Conservation (phyloP, 1,284 basidiomycete genomes). For the Rhodotorula sp. region DNA sequence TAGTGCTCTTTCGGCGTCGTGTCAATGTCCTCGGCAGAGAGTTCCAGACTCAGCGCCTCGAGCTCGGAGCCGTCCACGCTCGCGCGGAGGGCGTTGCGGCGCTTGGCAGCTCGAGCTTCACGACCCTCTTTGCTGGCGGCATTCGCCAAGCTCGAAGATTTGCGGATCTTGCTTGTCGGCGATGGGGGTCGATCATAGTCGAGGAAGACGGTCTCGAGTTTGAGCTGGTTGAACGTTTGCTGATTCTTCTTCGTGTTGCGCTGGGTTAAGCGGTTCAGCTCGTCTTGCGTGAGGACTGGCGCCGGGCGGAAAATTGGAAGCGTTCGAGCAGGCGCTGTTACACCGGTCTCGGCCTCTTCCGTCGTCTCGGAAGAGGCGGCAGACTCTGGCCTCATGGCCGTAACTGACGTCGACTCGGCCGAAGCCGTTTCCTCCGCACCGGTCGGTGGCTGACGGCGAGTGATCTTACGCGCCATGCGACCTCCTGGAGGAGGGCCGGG, state of each 20-base stretch:
- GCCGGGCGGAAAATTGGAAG: conserved; percentile 13
- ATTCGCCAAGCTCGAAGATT: conserved; percentile 16
- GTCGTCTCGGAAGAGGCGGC: not conserved
- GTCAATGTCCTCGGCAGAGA: not conserved
- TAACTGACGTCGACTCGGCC: not conserved
- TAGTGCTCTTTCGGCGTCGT: conserved; percentile 26
- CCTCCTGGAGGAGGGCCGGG: not conserved
- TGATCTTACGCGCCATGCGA: conserved; percentile 1
- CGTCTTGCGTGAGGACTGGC: conserved; percentile 33
- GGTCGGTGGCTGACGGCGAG: not conserved
- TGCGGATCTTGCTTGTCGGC: conserved; percentile 44
- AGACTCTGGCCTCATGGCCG: too few relatives aligned
- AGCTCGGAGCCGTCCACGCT: conserved; percentile 33
- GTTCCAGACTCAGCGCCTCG: conserved; percentile 10
- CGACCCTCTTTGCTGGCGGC: conserved; percentile 20
- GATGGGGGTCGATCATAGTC: conserved; percentile 41
- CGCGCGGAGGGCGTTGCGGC: conserved; percentile 32
- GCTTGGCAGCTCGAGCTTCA: conserved; percentile 35
- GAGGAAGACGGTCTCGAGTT: conserved; percentile 36
- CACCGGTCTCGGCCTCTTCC: too few relatives aligned
- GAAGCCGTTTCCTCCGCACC: not conserved
- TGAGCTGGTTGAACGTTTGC: conserved; percentile 37
- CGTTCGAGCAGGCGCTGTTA: not conserved
- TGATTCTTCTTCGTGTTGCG: conserved; percentile 42
- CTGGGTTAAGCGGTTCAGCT: conserved; percentile 38